Conservation (phyloP, 768 basidiomycete genomes). For the Rhizopogon vulgaris region DNA sequence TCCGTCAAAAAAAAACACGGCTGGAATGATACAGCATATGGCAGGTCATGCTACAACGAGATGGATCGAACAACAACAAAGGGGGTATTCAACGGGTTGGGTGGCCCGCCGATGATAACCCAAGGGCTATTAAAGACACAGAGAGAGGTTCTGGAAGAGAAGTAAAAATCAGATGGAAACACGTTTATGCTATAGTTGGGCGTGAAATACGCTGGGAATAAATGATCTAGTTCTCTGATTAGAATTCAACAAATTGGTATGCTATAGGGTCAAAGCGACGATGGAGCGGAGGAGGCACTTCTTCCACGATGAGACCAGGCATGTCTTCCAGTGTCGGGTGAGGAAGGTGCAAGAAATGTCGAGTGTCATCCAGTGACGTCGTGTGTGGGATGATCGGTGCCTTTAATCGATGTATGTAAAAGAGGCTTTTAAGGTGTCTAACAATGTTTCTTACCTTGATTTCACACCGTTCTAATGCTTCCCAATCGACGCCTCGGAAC, state of each 20-base stretch:
- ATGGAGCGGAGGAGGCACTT: conserved; percentile 49
- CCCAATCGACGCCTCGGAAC: conserved; percentile 96
- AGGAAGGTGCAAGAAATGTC: conserved; percentile 78
- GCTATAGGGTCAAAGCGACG: conserved; percentile 62
- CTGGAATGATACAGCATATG: conserved; percentile 23
- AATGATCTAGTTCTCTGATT: conserved; percentile 17
- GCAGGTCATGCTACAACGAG: conserved; percentile 19
- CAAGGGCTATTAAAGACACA: conserved; percentile 4
- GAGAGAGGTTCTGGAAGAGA: not conserved
- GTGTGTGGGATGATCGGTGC: conserved; percentile 85
- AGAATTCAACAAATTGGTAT: conserved; percentile 76
- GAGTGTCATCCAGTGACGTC: conserved; percentile 74
- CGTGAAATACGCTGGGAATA: conserved; percentile 3
- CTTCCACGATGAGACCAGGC: conserved; percentile 67
- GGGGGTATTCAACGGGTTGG: conserved; percentile 6
- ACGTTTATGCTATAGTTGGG: conserved; percentile 23
- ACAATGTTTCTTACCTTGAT: conserved; percentile 57
- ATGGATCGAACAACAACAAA: not conserved
- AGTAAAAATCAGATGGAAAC: not conserved
- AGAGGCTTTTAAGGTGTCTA: not conserved
- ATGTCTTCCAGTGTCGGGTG: conserved; percentile 74
- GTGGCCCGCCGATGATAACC: not conserved
- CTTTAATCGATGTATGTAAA: conserved; percentile 30
- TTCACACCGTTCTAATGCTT: conserved; percentile 76
- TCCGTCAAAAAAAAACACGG: conserved; percentile 1